Conservation (phyloP, 345 rosid species). For the Eucalyptus shirleyi region DNA sequence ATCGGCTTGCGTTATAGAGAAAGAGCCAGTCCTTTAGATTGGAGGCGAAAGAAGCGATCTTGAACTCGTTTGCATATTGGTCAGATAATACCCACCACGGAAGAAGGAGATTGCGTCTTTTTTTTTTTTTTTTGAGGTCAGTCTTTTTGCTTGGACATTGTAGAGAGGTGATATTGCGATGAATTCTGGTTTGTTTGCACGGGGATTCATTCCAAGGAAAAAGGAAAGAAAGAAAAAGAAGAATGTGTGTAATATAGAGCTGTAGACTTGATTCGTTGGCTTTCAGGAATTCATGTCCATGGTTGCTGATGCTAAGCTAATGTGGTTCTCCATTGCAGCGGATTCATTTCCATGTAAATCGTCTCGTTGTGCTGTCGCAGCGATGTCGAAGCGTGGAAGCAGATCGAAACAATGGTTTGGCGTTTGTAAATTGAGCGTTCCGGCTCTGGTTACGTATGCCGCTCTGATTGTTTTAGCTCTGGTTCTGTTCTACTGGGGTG, state of each 20-base stretch:
- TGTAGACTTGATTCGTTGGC: not conserved
- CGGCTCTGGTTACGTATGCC: constrained; percentile 8
- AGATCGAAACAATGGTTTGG: constrained; percentile 29
- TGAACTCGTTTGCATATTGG: not conserved
- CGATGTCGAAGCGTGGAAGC: constrained; percentile 49
- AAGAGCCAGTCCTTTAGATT: not conserved
- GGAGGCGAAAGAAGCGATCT: not conserved
- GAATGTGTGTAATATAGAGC: not conserved
- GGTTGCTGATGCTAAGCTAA: not conserved
- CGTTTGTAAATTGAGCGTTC: constrained; percentile 5
- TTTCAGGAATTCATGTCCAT: not conserved
- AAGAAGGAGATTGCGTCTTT: not conserved
- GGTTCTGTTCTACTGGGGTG: constrained; percentile 6
- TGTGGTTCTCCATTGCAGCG: not conserved
- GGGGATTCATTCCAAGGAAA: not conserved
- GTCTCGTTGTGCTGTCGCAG: not conserved
- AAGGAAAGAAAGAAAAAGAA: not conserved
- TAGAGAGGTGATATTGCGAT: not conserved
- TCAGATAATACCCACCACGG: not conserved
- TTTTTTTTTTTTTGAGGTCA: not conserved
- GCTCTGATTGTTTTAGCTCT: constrained; percentile 13
- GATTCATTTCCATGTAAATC: not conserved
- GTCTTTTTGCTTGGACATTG: not conserved
- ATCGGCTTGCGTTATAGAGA: not conserved
- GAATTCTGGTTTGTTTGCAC: not conserved